These are phyloP conservation scores for Santalum album DNA, from an alignment of 164 flowering plant species.

Conservation along the genomic window DNA sequence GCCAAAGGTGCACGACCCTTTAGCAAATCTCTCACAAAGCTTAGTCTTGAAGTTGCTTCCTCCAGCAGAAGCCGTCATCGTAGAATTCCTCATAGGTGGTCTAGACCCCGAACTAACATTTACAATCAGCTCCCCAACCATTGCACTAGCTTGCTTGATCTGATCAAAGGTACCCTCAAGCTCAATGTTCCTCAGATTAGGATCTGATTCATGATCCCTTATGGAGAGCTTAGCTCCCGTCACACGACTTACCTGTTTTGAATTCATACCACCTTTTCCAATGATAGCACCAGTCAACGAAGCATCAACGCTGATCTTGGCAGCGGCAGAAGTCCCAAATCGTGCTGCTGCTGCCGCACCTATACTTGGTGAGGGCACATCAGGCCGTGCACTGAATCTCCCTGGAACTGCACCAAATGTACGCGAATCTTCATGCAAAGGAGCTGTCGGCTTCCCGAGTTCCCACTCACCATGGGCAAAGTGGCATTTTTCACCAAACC, in stretches of 20 bases:
- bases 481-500: constrained; percentile 82
- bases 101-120: constrained; percentile 29
- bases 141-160: constrained; percentile 64
- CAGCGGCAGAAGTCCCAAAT: constrained; percentile 70
- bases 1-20: constrained; percentile 76
- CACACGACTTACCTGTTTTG: constrained; percentile 60
- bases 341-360: constrained; percentile 35
- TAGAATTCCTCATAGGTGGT: constrained; percentile 14
- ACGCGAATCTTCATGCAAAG: constrained; percentile 44
- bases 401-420: constrained; percentile 29
- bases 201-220: constrained; percentile 57
- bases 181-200: constrained; percentile 61
- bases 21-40: constrained; percentile 59
- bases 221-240: constrained; percentile 71
- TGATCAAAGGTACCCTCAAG: constrained; percentile 78
- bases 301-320: constrained; percentile 71
- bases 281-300: constrained; percentile 73
- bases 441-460: constrained; percentile 51
- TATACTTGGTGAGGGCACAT: constrained; percentile 23
- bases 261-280: constrained; percentile 70
- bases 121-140: constrained; percentile 62
- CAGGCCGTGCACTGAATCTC: constrained; percentile 29
- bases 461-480: constrained; percentile 91
- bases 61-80: constrained; percentile 7
- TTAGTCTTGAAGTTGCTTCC: constrained; percentile 61